Evolutionary conservation across 139 green algal species (phyloP), one percentile per base, ranked within the genome.

Genomic region (Diplosphaera chodatii): DNA sequence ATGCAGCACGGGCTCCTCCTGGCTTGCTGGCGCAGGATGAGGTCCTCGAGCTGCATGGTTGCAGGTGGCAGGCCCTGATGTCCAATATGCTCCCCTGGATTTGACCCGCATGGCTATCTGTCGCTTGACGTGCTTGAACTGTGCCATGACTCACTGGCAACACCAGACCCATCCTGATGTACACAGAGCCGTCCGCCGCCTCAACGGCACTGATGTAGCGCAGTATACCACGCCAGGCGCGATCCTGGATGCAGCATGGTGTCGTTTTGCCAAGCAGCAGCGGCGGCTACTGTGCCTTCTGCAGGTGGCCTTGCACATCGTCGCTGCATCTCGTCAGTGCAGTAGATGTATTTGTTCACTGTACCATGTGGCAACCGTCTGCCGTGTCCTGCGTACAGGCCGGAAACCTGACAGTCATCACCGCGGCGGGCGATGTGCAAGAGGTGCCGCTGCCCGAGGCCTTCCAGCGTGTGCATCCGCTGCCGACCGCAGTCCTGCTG

Each of bases 201-300:
- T 67, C 0, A 67, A 67, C 55, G 65, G 72, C 27, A 40, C 67
- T 48, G 65, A 73, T 65, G 32, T 48, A 41, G 72, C 71, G 65
- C 72, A 77, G 65, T 55, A 66, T 4, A 69, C 29, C 37, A 64
- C 55, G 4, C 8, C 63, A 2, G 40, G 28, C 2, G 59, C 67
- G 0, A 34, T 74, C 21, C 73, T 78, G 23, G 21, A 73, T 56
- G 79, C 74, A 0, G 71, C 66, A 1, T 87, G 80, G 83, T 71
- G 68, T 5, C 64, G 40, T 27, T 87, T 86, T 55, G 64, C 75
- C 55, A 66, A 64, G 37, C 48, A 55, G 32, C 29, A 32, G n/a
- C 63, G 71, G 23, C 56, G 59, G 8, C 73, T 85, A 33, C 77
- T 91, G 40, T 90, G 86, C 76, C 66, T 91, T 64, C 86, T 91